Conservation (phyloP, 2,329 filamentous ascomycete genomes). For the Aspergillus sp. region DNA sequence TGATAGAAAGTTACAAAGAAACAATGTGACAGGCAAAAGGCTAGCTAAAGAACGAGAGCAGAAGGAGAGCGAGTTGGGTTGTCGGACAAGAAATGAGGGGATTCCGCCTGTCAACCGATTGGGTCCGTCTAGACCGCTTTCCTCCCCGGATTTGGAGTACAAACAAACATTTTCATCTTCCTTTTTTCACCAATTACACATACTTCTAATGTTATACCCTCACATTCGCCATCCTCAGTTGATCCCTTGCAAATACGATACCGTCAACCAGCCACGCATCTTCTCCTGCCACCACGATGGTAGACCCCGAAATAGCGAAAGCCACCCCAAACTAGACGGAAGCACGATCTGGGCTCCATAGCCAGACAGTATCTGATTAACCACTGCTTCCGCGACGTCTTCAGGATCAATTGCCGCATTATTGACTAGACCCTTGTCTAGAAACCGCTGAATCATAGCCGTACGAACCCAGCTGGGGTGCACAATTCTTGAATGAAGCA, state of each 20-base stretch:
- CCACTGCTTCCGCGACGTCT: conserved; percentile 48
- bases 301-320: neutral
- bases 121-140: conserved; percentile 4
- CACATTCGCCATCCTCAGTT: neutral
- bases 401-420: conserved; percentile 37
- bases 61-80: neutral
- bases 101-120: neutral
- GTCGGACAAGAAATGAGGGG: conserved; percentile 2
- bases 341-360: conserved; percentile 51
- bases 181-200: neutral
- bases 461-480: conserved; percentile 50
- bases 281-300: neutral
- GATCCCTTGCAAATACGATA: too few relatives aligned
- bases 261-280: neutral
- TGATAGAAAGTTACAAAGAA: neutral
- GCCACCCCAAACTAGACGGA: conserved; percentile 34
- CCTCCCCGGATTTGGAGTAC: neutral
- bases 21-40: neutral
- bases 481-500: conserved; percentile 21
- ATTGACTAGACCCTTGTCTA: conserved; percentile 28
- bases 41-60: too few relatives aligned
- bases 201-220: too few relatives aligned
- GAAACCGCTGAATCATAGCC: conserved; percentile 42
- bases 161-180: neutral
- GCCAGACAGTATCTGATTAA: conserved; percentile 50